Evolutionary conservation across 257 asterid genomes (phyloP).

Genomic region (Ilex asprella): DNA sequence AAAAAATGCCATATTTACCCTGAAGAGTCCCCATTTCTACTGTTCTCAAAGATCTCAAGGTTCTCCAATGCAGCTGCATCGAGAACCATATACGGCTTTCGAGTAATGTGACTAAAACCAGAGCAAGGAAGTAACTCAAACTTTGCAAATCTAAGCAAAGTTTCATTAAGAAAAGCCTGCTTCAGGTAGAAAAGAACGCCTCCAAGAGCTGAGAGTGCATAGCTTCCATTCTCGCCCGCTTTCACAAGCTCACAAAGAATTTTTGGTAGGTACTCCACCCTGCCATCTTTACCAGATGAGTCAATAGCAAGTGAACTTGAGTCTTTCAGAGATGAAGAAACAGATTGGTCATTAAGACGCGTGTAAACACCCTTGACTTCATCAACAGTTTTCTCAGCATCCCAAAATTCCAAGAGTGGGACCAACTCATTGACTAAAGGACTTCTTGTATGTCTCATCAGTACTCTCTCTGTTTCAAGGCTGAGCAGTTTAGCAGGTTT

Average conservation of each 20-base stretch:
- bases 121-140: constrained; percentile 87
- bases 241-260: constrained; percentile 56
- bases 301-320: constrained; percentile 19
- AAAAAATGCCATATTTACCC: constrained; percentile 48
- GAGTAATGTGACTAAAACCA: constrained; percentile 51
- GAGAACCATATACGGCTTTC: constrained; percentile 74
- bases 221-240: constrained; percentile 69
- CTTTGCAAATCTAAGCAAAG: constrained; percentile 76
- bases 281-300: constrained; percentile 28
- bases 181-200: constrained; percentile 80
- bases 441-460: constrained; percentile 67
- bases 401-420: constrained; percentile 93
- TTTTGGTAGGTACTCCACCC: constrained; percentile 44
- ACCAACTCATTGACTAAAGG: constrained; percentile 78
- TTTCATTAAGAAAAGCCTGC: constrained; percentile 85
- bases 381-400: constrained; percentile 67
- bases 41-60: constrained; percentile 92
- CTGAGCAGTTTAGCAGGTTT: constrained; percentile 90
- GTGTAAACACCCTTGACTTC: constrained; percentile 53
- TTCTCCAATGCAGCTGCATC: constrained; percentile 95
- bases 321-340: constrained; percentile 28
- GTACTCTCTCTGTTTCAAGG: constrained; percentile 72
- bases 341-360: constrained; percentile 31
- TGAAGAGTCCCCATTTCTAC: constrained; percentile 79
- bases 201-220: constrained; percentile 94